These are phyloP conservation scores for Fusarium sp. DNA, from an alignment of 2,329 filamentous ascomycete genomes.

Conservation along the genomic window DNA sequence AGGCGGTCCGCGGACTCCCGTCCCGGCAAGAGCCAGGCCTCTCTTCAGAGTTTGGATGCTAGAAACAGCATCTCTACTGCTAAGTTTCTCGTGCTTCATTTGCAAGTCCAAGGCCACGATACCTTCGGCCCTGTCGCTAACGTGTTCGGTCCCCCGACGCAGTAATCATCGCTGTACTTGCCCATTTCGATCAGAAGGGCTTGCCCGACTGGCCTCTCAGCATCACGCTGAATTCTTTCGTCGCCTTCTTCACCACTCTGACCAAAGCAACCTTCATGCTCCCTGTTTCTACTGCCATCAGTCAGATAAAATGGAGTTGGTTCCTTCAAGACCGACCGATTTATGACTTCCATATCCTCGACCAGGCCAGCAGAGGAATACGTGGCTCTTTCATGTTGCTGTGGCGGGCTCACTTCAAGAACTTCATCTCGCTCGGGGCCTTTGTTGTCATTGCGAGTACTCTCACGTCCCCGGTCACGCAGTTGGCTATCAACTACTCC, in stretches of 20 bases:
- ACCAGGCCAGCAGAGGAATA: not conserved
- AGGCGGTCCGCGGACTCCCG: not conserved
- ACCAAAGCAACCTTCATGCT: not conserved
- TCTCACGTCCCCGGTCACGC: not conserved
- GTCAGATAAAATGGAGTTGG: not conserved
- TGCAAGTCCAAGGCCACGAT: not conserved
- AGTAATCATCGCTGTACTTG: not conserved
- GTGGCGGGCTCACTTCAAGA: not conserved
- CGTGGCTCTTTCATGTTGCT: not conserved
- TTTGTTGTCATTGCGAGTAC: not conserved
- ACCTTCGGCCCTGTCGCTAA: not conserved
- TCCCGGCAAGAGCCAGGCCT: not conserved
- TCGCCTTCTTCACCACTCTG: not conserved
- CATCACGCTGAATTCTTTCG: not conserved
- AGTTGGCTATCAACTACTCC: not conserved
- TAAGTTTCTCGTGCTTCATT: not conserved
- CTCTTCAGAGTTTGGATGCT: not conserved
- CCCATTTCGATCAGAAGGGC: not conserved
- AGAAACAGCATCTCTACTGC: not conserved
- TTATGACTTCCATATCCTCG: not conserved
- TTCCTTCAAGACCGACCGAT: not conserved
- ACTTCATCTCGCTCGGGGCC: not conserved
- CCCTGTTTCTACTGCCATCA: not conserved
- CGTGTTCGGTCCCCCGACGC: accelerated
- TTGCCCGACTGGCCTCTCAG: not conserved